Conservation (phyloP, 208 protist species). For the Wallacemonas sp. region DNA sequence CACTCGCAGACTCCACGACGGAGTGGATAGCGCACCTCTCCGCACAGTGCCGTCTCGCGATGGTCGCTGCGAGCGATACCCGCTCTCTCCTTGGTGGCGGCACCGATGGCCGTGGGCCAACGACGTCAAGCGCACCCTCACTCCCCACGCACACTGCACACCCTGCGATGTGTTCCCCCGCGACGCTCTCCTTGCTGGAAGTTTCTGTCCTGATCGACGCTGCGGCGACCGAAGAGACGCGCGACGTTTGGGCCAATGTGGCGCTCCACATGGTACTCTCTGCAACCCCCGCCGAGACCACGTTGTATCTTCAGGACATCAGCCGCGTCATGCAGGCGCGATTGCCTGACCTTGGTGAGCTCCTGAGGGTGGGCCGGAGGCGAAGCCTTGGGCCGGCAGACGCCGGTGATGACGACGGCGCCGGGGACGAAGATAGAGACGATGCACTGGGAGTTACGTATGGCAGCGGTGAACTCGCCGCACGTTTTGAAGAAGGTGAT, state of each 20-base stretch:
- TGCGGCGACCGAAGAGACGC: constrained; percentile 26
- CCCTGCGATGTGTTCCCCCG: too few species aligned
- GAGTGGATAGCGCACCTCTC: constrained; percentile 5
- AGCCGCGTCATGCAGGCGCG: constrained; percentile 15
- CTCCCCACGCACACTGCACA: too few species aligned
- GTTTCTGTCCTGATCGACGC: constrained; percentile 39
- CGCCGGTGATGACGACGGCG: neutral
- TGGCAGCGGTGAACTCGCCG: constrained; percentile 17
- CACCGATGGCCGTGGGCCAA: too few species aligned
- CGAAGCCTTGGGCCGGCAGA: neutral
- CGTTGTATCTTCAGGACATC: constrained; percentile 8
- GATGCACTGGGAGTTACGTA: constrained; percentile 18
- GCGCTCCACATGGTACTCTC: constrained; percentile 21
- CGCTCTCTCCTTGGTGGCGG: too few species aligned
- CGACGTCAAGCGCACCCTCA: too few species aligned
- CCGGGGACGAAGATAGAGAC: constrained; percentile 10
- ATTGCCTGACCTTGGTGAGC: constrained; percentile 18
- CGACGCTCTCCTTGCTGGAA: constrained; percentile 23
- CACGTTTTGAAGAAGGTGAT: neutral
- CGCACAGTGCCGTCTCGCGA: neutral
- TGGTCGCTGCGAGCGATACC: too few species aligned
- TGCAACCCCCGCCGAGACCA: constrained; percentile 4
- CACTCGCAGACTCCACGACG: neutral
- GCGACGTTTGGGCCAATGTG: constrained; percentile 32
- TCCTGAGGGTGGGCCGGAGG: constrained; percentile 14